These are phyloP conservation scores for Cystoisospora suis DNA, from an alignment of 169 alveolate species.

Conservation along the genomic window DNA sequence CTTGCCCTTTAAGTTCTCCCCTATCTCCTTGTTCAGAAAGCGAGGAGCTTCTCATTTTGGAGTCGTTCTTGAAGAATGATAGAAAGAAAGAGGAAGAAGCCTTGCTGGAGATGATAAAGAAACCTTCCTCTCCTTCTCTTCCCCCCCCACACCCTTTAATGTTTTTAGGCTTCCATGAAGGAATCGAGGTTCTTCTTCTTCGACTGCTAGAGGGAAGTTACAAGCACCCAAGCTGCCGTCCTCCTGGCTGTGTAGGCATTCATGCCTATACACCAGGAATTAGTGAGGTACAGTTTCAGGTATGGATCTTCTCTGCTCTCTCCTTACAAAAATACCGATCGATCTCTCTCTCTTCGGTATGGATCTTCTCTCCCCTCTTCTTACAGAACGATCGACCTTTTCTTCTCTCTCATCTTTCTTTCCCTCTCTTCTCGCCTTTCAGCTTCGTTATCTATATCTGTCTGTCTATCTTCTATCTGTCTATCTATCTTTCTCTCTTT, in stretches of 20 bases:
- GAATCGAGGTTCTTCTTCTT: slow-evolving; percentile 6
- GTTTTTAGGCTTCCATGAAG: slow-evolving; percentile 11
- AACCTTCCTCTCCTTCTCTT: too few relatives aligned
- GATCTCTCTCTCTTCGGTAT: background rate
- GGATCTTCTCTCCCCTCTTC: background rate
- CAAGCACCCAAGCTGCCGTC: slow-evolving; percentile 64
- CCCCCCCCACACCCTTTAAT: slow-evolving; percentile 1
- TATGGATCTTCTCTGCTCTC: background rate
- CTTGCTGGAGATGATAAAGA: too few relatives aligned
- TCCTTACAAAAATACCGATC: background rate
- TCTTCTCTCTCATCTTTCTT: too few relatives aligned
- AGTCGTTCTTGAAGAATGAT: too few relatives aligned
- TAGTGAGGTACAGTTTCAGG: slow-evolving; percentile 58
- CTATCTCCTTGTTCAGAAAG: too few relatives aligned
- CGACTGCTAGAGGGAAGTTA: slow-evolving; percentile 51
- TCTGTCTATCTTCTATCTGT: background rate
- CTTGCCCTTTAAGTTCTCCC: too few relatives aligned
- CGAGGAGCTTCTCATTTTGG: too few relatives aligned
- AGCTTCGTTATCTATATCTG: too few relatives aligned
- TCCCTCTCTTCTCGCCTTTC: too few relatives aligned
- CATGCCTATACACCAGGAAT: slow-evolving; percentile 51
- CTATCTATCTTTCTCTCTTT: background rate
- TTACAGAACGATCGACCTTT: too few relatives aligned
- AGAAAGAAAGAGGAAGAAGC: too few relatives aligned
- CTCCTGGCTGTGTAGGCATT: slow-evolving; percentile 59